Evolutionary conservation across 2,329 filamentous ascomycete genomes (phyloP).

Genomic region (Trichoderma semiorbis): DNA sequence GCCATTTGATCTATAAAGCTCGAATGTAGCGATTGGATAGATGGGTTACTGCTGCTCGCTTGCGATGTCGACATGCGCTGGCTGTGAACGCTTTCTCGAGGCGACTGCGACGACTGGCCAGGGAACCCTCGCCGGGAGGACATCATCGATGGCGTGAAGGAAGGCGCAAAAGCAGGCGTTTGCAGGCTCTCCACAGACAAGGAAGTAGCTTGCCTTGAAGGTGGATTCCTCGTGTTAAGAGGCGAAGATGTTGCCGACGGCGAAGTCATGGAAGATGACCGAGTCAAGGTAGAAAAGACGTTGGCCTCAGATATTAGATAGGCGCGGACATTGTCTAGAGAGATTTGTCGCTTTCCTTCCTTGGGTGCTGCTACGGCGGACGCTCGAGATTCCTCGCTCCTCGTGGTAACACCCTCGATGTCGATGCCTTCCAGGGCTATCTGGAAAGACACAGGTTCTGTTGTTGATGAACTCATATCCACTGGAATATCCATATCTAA

Average conservation of each 20-base stretch:
- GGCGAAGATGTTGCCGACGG: conserved; percentile 51
- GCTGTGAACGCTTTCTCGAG: conserved; percentile 15
- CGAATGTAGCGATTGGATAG: conserved; percentile 26
- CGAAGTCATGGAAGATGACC: conserved; percentile 50
- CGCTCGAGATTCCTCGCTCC: conserved; percentile 29
- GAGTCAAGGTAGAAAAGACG: conserved; percentile 58
- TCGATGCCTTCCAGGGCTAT: conserved; percentile 62
- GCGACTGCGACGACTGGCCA: conserved; percentile 20
- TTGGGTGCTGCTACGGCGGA: conserved; percentile 44
- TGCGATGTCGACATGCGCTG: conserved; percentile 25
- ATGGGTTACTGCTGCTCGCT: conserved; percentile 28
- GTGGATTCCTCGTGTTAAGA: conserved; percentile 38
- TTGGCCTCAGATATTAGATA: conserved; percentile 65
- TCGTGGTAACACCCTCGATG: conserved; percentile 62
- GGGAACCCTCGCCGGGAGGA: background rate
- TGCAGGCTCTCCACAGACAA: conserved; percentile 29
- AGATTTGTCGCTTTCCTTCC: conserved; percentile 63
- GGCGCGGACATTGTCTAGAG: conserved; percentile 60
- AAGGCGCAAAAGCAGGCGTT: conserved; percentile 5
- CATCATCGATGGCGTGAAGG: conserved; percentile 17
- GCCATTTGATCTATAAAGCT: conserved; percentile 27
- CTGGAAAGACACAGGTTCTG: conserved; percentile 60
- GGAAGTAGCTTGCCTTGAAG: conserved; percentile 32
- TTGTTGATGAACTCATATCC: conserved; percentile 43
- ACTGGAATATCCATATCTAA: conserved; percentile 58